phyloP scores from a whole-genome alignment of 495 filamentous ascomycete genomes.

The Penicillium odoratum region DNA sequence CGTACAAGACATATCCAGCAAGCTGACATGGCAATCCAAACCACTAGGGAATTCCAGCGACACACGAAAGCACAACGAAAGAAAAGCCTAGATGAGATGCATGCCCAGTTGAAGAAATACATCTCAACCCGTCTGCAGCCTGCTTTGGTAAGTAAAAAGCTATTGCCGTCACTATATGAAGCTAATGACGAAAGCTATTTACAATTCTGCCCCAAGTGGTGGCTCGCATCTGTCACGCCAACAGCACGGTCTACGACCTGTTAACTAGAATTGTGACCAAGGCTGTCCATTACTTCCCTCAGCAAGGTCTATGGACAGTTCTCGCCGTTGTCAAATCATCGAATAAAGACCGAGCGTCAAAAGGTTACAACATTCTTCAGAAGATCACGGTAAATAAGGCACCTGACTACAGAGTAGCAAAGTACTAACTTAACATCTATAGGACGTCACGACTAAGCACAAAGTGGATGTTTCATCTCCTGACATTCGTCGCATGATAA shows the following conservation, averaged over 20 bases:
- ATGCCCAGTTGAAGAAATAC: constrained; percentile 72
- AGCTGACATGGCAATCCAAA: not conserved
- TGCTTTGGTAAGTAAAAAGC: constrained; percentile 53
- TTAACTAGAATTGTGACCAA: constrained; percentile 78
- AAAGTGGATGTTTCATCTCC: constrained; percentile 39
- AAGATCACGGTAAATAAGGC: constrained; percentile 38
- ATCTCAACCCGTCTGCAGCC: constrained; percentile 68
- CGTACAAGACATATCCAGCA: not conserved
- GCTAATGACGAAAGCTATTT: constrained; percentile 60
- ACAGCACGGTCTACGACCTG: constrained; percentile 69
- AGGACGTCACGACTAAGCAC: constrained; percentile 47
- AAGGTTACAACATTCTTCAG: constrained; percentile 50
- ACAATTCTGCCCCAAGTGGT: constrained; percentile 91
- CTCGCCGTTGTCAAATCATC: constrained; percentile 72
- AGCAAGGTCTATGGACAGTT: constrained; percentile 91
- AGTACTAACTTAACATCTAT: constrained; percentile 17
- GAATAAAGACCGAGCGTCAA: constrained; percentile 48
- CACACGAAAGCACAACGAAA: constrained; percentile 57
- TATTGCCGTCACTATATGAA: not conserved
- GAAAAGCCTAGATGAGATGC: constrained; percentile 67
- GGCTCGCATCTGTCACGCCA: constrained; percentile 85
- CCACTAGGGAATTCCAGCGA: constrained; percentile 53
- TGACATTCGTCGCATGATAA: constrained; percentile 70
- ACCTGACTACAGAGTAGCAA: not conserved
- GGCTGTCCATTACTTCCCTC: constrained; percentile 75